Percentiles rank a stretch among this genome's conserved stretches.
These are phyloP conservation scores for Macadamia tetraphylla DNA, from an alignment of 164 flowering plant species.

Conservation along the genomic window DNA sequence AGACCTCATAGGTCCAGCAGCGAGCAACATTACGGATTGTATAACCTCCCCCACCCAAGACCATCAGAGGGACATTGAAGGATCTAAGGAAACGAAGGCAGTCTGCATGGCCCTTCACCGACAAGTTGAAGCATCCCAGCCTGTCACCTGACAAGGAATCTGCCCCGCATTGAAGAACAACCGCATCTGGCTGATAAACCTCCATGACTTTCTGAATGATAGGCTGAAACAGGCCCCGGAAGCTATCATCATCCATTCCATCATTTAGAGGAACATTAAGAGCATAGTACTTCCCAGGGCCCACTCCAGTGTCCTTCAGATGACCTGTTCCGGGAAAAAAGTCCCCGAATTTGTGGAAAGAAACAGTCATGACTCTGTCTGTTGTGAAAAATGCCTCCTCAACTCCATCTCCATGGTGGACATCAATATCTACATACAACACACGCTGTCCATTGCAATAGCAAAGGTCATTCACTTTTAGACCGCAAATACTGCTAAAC, in stretches of 20 bases:
- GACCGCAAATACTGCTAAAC: not conserved
- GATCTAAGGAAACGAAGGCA: conserved; percentile 80
- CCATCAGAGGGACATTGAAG: conserved; percentile 86
- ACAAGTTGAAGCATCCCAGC: conserved; percentile 88
- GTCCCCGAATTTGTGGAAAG: conserved; percentile 86
- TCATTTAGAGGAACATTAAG: conserved; percentile 85
- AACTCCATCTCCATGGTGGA: conserved; percentile 93
- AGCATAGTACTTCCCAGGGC: conserved; percentile 67
- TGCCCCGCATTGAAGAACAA: conserved; percentile 94
- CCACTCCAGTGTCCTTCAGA: conserved; percentile 62
- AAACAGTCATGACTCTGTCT: conserved; percentile 87
- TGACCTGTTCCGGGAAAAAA: conserved; percentile 89
- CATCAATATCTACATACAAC: conserved; percentile 74
- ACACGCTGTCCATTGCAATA: conserved; percentile 56
- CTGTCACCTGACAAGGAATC: conserved; percentile 90
- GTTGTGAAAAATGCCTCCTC: conserved; percentile 90
- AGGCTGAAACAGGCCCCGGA: conserved; percentile 63
- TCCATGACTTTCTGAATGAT: conserved; percentile 81
- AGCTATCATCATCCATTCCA: conserved; percentile 89
- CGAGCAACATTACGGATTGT: conserved; percentile 93
- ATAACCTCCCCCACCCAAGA: conserved; percentile 95
- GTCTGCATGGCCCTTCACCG: conserved; percentile 91
- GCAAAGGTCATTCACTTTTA: not conserved
- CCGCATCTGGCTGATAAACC: conserved; percentile 85
- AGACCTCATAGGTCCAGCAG: conserved; percentile 97